These are phyloP conservation scores for Globisporangium lucens DNA, from an alignment of 352 stramenopile genomes.

Conservation along the genomic window DNA sequence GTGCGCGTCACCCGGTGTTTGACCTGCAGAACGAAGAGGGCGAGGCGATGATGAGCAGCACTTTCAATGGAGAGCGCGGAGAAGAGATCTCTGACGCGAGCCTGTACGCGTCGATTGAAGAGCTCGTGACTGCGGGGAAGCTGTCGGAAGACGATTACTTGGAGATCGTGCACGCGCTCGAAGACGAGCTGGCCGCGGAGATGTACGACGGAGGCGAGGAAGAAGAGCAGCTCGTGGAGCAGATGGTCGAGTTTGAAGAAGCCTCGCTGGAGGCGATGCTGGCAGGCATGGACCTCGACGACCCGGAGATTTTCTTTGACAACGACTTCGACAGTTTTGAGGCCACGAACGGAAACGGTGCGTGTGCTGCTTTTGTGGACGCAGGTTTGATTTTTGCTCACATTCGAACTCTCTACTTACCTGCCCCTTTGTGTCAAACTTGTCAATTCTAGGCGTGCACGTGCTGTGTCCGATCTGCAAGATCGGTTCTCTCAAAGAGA, in stretches of 20 bases:
- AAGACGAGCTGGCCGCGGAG: conserved; percentile 60
- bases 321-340: conserved; percentile 9
- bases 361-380: background rate
- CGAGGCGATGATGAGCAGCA: conserved; percentile 7
- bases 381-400: background rate
- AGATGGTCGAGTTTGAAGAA: conserved; percentile 71
- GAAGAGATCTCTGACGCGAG: conserved; percentile 6
- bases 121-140: conserved; percentile 53
- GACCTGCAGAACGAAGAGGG: conserved; percentile 21
- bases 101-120: conserved; percentile 46
- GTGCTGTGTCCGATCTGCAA: conserved; percentile 61
- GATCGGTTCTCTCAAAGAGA: conserved; percentile 29
- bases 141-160: conserved; percentile 71
- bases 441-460: conserved; percentile 15
- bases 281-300: conserved; percentile 51
- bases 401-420: background rate
- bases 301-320: conserved; percentile 15
- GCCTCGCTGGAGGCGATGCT: conserved; percentile 70
- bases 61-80: background rate
- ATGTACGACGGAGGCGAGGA: conserved; percentile 21
- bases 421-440: background rate
- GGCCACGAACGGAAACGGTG: conserved; percentile 8
- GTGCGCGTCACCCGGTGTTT: conserved; percentile 33
- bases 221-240: conserved; percentile 37
- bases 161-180: conserved; percentile 69